Evolutionary conservation across 257 asterid species (phyloP).

Genomic region (Forsythia viridissima): DNA sequence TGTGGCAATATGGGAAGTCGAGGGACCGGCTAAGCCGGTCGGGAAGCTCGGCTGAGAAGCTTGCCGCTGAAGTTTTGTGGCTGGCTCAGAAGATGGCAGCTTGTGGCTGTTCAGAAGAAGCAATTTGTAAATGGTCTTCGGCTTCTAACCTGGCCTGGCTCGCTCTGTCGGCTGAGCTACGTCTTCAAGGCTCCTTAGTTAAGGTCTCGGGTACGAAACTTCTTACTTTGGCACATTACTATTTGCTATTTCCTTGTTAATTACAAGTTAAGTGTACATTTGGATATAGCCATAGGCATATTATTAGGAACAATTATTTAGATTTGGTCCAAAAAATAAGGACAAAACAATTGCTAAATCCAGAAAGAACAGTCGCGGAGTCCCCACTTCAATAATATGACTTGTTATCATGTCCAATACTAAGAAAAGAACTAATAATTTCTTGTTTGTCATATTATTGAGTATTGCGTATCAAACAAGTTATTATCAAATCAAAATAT

Average conservation of each 20-base stretch:
- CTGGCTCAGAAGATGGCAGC: conserved; percentile 75
- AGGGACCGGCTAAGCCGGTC: conserved; percentile 37
- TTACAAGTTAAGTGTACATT: background rate
- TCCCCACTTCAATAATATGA: background rate
- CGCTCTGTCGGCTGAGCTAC: conserved; percentile 69
- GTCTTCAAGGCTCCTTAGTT: conserved; percentile 76
- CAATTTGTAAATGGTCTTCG: conserved; percentile 73
- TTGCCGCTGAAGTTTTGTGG: conserved; percentile 92
- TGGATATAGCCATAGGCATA: background rate
- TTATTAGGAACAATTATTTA: background rate
- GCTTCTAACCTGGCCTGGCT: conserved; percentile 73
- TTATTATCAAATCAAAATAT: no score
- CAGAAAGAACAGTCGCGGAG: background rate
- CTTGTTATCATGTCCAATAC: background rate
- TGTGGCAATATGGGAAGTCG: conserved; percentile 45
- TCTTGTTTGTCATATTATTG: background rate
- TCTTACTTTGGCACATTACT: background rate
- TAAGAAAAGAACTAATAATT: no score
- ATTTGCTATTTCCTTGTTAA: background rate
- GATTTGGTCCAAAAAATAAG: no score
- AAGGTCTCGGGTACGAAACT: conserved; percentile 66
- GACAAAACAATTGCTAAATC: background rate
- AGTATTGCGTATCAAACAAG: background rate
- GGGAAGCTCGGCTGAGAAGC: conserved; percentile 72
- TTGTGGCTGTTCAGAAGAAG: conserved; percentile 76